Conservation (phyloP, 768 basidiomycete genomes). For the Heimioporus sp. region DNA sequence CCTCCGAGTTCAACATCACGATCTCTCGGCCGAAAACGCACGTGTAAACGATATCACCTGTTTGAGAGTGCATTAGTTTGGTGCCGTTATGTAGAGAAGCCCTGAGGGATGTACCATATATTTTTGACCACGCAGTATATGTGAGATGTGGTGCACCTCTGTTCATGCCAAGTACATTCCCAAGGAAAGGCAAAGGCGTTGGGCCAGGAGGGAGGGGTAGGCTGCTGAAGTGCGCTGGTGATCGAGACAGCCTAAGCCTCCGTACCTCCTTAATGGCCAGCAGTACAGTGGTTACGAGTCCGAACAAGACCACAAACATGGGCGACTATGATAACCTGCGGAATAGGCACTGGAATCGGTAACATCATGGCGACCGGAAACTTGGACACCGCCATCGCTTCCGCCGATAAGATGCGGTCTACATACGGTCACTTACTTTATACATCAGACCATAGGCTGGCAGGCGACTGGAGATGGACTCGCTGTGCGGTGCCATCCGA, state of each 20-base stretch:
- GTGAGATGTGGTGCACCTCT: constrained; percentile 6
- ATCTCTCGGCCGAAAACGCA: constrained; percentile 42
- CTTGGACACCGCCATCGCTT: too few species aligned
- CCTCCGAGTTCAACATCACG: constrained; percentile 47
- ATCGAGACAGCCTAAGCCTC: not conserved
- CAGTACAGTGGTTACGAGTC: not conserved
- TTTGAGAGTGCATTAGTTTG: not conserved
- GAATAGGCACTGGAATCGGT: too few species aligned
- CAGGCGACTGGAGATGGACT: too few species aligned
- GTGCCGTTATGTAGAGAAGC: not conserved
- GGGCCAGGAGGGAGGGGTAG: constrained; percentile 20
- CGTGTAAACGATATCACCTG: constrained; percentile 6
- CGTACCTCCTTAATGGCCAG: constrained; percentile 1
- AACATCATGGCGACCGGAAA: too few species aligned
- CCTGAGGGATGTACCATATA: constrained; percentile 8
- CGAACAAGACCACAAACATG: constrained; percentile 1
- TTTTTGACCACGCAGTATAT: constrained; percentile 18
- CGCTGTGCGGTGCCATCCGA: too few species aligned
- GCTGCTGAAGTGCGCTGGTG: not conserved
- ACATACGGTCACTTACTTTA: too few species aligned
- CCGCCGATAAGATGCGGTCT: too few species aligned
- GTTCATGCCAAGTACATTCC: constrained; percentile 11
- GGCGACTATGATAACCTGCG: too few species aligned
- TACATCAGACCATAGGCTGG: too few species aligned
- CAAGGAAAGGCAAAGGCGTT: constrained; percentile 8